Evolutionary conservation across 192 early-diverging fungal genomes (phyloP).

Genomic region (Coemansia javaensis): DNA sequence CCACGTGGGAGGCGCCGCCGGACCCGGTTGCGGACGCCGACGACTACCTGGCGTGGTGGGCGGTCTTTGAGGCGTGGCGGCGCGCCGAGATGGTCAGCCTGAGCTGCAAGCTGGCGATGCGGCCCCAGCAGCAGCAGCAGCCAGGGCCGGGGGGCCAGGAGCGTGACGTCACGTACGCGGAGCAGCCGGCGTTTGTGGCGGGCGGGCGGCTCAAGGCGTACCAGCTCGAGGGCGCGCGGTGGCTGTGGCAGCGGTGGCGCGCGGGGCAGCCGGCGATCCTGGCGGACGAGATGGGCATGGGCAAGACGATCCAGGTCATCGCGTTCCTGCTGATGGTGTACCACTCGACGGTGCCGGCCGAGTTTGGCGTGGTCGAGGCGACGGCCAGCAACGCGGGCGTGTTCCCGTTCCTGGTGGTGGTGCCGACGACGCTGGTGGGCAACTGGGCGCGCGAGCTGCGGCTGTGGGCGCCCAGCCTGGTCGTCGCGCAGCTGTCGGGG

Average conservation of each 20-base stretch:
- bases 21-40: slow-evolving; percentile 6
- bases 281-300: slow-evolving; percentile 91
- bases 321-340: slow-evolving; percentile 79
- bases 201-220: slow-evolving; percentile 85
- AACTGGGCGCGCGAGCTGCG: slow-evolving; percentile 89
- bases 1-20: slow-evolving; percentile 39
- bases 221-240: slow-evolving; percentile 89
- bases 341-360: slow-evolving; percentile 20
- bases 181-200: slow-evolving; percentile 68
- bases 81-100: slow-evolving; percentile 17
- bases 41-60: slow-evolving; percentile 16
- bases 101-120: slow-evolving; percentile 2
- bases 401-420: slow-evolving; percentile 92
- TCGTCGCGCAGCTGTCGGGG: slow-evolving; percentile 80
- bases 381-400: slow-evolving; percentile 60
- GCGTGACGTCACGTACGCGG: slow-evolving; percentile 46
- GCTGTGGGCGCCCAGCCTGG: slow-evolving; percentile 91
- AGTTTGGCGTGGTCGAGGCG: not conserved
- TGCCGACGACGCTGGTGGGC: slow-evolving; percentile 86
- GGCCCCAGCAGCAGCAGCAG: not conserved
- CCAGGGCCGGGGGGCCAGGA: too few species aligned
- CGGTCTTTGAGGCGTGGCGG: slow-evolving; percentile 9
- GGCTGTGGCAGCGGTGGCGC: slow-evolving; percentile 86
- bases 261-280: slow-evolving; percentile 83
- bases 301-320: slow-evolving; percentile 96